Evolutionary conservation across 225 moss, liverwort and hornwort species (phyloP).

Genomic region (Physcomitrellopsis africana): DNA sequence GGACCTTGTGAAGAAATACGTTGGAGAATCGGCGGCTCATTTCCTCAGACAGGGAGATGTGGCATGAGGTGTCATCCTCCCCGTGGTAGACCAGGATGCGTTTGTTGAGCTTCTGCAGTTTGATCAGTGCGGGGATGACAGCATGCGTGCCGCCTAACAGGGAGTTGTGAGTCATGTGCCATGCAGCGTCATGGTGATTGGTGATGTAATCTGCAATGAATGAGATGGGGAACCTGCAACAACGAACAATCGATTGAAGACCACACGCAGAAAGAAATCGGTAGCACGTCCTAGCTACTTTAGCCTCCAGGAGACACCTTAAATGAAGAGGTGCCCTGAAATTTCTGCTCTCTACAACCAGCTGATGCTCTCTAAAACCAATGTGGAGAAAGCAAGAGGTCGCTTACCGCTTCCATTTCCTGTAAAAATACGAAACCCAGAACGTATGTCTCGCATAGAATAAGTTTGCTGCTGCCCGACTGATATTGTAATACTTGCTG

Average conservation of each 20-base stretch:
- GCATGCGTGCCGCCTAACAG: constrained; percentile 66
- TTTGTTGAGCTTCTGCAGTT: constrained; percentile 50
- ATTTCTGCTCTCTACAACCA: background rate
- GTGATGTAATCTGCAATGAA: constrained; percentile 72
- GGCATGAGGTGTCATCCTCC: constrained; percentile 68
- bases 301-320: too few species aligned
- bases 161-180: constrained; percentile 76
- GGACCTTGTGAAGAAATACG: constrained; percentile 47
- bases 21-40: constrained; percentile 57
- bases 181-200: constrained; percentile 69
- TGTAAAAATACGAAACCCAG: constrained; percentile 57
- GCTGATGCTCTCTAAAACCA: background rate
- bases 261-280: background rate
- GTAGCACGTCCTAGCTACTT: too few species aligned
- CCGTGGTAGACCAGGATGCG: constrained; percentile 70
- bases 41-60: constrained; percentile 49
- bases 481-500: constrained; percentile 71
- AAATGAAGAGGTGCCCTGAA: background rate
- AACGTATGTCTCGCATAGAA: constrained; percentile 65
- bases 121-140: constrained; percentile 53
- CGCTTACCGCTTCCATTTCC: constrained; percentile 49
- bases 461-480: constrained; percentile 53
- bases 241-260: background rate
- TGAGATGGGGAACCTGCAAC: constrained; percentile 61
- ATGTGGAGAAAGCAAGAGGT: background rate